Evolutionary conservation across 2,329 filamentous ascomycete species (phyloP).

Genomic region (Colletotrichum tofieldiae): DNA sequence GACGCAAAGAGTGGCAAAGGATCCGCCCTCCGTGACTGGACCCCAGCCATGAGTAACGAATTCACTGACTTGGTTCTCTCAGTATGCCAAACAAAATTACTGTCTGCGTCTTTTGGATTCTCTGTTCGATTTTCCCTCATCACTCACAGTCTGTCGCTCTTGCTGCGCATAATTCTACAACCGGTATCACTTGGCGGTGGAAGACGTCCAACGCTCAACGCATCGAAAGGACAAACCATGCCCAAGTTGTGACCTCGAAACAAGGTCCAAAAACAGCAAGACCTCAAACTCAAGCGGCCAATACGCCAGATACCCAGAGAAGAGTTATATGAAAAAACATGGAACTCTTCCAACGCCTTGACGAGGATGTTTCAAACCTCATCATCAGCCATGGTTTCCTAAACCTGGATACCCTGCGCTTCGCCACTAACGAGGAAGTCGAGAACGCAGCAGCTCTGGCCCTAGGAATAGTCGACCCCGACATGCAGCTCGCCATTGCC

Average conservation of each 20-base stretch:
- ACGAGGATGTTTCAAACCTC: slow-evolving; percentile 33
- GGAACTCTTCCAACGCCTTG: slow-evolving; percentile 36
- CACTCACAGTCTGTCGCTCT: not conserved
- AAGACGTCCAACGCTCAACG: too few relatives aligned
- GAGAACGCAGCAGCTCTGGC: slow-evolving; percentile 27
- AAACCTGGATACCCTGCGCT: slow-evolving; percentile 14
- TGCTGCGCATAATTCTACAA: not conserved
- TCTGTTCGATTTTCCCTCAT: too few relatives aligned
- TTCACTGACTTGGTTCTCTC: not conserved
- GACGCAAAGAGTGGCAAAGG: too few relatives aligned
- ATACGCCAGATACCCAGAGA: not conserved
- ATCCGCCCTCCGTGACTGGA: not conserved
- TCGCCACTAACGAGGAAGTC: slow-evolving; percentile 22
- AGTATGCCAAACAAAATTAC: not conserved
- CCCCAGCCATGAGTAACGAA: not conserved
- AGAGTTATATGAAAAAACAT: slow-evolving; percentile 3
- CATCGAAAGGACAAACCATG: not conserved
- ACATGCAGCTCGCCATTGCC: slow-evolving; percentile 34
- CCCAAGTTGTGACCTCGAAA: too few relatives aligned
- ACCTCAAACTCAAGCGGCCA: not conserved
- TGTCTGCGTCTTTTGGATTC: not conserved
- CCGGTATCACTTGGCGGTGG: too few relatives aligned
- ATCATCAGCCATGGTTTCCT: slow-evolving; percentile 34
- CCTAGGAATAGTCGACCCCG: slow-evolving; percentile 22
- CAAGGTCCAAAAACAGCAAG: not conserved